Evolutionary conservation across 1,284 basidiomycete genomes (phyloP).

Genomic region (Pterulicium gracile): DNA sequence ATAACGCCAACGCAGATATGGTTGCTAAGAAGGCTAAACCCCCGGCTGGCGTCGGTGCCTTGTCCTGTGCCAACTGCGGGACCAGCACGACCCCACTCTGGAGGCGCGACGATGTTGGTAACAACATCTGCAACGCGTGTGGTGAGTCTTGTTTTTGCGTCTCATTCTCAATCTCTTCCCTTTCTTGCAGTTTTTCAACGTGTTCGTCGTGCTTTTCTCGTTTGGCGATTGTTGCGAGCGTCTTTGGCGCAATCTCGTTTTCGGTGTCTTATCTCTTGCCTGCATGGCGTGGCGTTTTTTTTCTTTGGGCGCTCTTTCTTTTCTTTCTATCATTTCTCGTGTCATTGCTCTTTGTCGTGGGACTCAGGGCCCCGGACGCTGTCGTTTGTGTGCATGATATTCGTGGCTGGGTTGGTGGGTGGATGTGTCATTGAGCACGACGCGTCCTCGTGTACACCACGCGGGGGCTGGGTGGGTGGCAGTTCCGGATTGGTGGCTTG

Average conservation of each 20-base stretch:
- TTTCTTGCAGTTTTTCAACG: slow-evolving; percentile 10
- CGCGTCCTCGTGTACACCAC: too few species aligned
- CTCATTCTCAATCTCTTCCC: slow-evolving; percentile 13
- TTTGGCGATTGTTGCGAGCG: slow-evolving; percentile 13
- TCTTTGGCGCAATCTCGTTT: slow-evolving; percentile 7
- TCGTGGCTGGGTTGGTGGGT: too few species aligned
- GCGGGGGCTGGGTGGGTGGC: too few species aligned
- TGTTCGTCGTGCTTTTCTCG: slow-evolving; percentile 9
- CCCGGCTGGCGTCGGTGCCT: slow-evolving; percentile 56
- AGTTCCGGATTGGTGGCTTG: too few species aligned
- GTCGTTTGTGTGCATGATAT: too few species aligned
- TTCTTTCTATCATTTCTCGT: too few species aligned
- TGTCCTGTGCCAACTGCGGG: slow-evolving; percentile 86
- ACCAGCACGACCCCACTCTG: slow-evolving; percentile 92
- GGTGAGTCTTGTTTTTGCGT: slow-evolving; percentile 46
- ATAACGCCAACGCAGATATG: slow-evolving; percentile 12
- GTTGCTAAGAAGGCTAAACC: slow-evolving; percentile 20
- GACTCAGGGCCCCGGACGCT: too few species aligned
- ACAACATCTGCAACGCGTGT: slow-evolving; percentile 89
- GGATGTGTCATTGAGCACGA: too few species aligned
- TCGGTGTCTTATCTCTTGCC: too few species aligned
- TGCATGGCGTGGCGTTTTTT: too few species aligned
- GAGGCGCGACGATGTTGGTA: slow-evolving; percentile 88
- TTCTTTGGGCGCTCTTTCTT: too few species aligned
- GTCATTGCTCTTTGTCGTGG: too few species aligned